These are phyloP conservation scores for Umbelopsis ramanniana DNA, from an alignment of 192 early-diverging fungal genomes.

Conservation along the genomic window DNA sequence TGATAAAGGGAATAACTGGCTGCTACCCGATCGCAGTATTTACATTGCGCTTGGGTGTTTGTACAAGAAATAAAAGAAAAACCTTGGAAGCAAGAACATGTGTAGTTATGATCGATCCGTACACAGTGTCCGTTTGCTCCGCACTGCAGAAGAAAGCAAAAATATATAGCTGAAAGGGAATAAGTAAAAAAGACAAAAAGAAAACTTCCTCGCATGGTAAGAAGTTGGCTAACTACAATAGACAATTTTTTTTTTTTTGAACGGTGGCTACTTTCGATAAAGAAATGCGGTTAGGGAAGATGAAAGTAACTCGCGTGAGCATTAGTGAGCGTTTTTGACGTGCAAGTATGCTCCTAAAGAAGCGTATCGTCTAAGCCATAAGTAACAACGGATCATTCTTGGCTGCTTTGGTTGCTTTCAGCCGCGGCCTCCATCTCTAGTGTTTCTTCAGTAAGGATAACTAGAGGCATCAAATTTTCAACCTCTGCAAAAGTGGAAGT, in stretches of 20 bases:
- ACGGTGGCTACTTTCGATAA: too few species aligned
- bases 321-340: not conserved
- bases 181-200: not conserved
- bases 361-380: too few species aligned
- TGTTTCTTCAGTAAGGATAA: not conserved
- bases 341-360: not conserved
- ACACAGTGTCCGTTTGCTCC: not conserved
- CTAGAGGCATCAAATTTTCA: constrained; percentile 21
- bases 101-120: not conserved
- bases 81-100: not conserved
- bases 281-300: not conserved
- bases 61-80: constrained; percentile 11
- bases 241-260: not conserved
- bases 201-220: not conserved
- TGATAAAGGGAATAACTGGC: not conserved
- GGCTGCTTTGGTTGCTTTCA: not conserved
- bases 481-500: constrained; percentile 12
- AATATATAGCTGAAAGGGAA: constrained; percentile 9
- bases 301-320: not conserved
- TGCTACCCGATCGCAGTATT: constrained; percentile 12
- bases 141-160: not conserved
- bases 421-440: not conserved
- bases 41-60: constrained; percentile 23
- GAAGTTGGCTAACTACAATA: constrained; percentile 19
- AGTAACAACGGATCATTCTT: not conserved